Evolutionary conservation across 805 yeast genomes (phyloP).

Genomic region (Lipomyces orientalis): DNA sequence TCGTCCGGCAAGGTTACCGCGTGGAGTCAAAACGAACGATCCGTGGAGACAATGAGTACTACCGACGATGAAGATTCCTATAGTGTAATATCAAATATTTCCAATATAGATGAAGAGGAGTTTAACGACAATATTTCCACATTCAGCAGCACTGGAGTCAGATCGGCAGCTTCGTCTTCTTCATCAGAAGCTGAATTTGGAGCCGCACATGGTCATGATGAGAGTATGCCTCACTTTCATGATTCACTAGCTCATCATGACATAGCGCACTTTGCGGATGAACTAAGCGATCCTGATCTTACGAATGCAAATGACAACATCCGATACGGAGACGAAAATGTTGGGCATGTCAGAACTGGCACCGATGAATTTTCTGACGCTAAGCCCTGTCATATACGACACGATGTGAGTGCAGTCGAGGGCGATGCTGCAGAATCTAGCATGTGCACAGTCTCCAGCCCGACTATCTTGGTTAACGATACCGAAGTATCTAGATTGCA

Average conservation of each 20-base stretch:
- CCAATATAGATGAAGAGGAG: slow-evolving; percentile 6
- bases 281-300: not conserved
- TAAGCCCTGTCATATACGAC: not conserved
- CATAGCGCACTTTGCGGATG: not conserved
- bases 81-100: not conserved
- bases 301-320: not conserved
- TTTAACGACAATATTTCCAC: slow-evolving; percentile 1
- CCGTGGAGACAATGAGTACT: slow-evolving; percentile 2
- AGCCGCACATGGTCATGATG: not conserved
- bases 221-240: not conserved
- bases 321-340: not conserved
- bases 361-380: not conserved
- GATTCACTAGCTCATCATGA: not conserved
- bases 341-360: not conserved
- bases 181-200: not conserved
- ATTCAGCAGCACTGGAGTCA: slow-evolving; percentile 4
- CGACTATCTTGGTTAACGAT: not conserved
- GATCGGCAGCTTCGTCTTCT: not conserved
- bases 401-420: not conserved
- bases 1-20: not conserved
- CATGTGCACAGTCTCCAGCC: not conserved
- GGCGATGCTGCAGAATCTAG: not conserved
- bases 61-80: slow-evolving; percentile 1
- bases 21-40: not conserved
- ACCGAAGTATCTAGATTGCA: not conserved